These are phyloP conservation scores for Diaporthe capsici DNA, from an alignment of 2,329 filamentous ascomycete species.

Conservation along the genomic window DNA sequence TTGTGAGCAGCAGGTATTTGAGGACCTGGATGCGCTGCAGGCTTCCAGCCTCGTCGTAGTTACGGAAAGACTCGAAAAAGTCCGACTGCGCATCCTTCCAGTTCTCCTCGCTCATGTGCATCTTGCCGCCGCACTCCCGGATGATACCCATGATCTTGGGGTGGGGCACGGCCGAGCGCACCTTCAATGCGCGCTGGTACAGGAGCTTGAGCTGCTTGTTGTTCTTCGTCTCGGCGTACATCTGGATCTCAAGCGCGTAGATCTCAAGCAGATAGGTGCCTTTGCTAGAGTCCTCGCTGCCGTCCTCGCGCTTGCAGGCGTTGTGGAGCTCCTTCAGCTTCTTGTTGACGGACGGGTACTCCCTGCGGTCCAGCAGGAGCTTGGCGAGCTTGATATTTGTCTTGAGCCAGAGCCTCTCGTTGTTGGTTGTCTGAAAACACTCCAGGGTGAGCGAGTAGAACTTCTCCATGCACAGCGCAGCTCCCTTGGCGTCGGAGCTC, in stretches of 20 bases:
- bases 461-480: slow-evolving; percentile 88
- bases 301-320: slow-evolving; percentile 89
- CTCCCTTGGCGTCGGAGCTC: slow-evolving; percentile 78
- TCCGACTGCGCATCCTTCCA: slow-evolving; percentile 98
- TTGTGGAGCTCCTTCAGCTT: slow-evolving; percentile 92
- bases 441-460: slow-evolving; percentile 95
- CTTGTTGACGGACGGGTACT: slow-evolving; percentile 83
- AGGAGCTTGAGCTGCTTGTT: slow-evolving; percentile 96
- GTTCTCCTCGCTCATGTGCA: slow-evolving; percentile 99
- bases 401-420: slow-evolving; percentile 96
- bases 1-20: slow-evolving; percentile 95
- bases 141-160: slow-evolving; percentile 99
- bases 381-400: slow-evolving; percentile 97
- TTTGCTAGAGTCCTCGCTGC: slow-evolving; percentile 91
- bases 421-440: slow-evolving; percentile 97
- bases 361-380: slow-evolving; percentile 90
- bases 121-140: slow-evolving; percentile 97
- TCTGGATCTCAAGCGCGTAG: slow-evolving; percentile 97
- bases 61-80: slow-evolving; percentile 98
- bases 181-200: slow-evolving; percentile 91
- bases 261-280: slow-evolving; percentile 96
- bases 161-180: slow-evolving; percentile 97
- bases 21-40: slow-evolving; percentile 96
- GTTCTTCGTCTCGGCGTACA: slow-evolving; percentile 97
- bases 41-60: slow-evolving; percentile 98